Conservation (phyloP, 441 rosid genomes). For the Hura crepitans region DNA sequence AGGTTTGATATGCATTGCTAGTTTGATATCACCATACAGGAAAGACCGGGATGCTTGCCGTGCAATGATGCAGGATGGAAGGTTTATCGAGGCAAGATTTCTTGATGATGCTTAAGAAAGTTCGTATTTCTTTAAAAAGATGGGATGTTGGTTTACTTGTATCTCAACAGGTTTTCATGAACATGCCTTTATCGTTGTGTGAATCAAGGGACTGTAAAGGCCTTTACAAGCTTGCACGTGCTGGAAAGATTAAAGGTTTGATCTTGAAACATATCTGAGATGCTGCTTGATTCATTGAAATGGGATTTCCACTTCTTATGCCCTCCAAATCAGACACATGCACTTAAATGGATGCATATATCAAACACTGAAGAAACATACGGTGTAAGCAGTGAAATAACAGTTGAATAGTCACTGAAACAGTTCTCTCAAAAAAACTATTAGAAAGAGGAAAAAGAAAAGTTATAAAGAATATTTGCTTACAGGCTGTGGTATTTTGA, state of each 20-base stretch:
- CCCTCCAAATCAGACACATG: background rate
- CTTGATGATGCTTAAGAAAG: background rate
- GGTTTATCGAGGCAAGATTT: constrained; percentile 67
- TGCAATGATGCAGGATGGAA: constrained; percentile 55
- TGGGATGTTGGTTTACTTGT: constrained; percentile 14
- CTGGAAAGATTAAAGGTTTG: constrained; percentile 83
- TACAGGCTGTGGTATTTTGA: background rate
- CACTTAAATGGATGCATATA: background rate
- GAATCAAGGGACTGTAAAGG: constrained; percentile 88
- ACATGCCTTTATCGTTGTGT: constrained; percentile 73
- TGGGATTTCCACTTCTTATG: background rate
- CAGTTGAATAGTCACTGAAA: background rate
- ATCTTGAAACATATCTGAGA: background rate
- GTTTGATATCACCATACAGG: constrained; percentile 86
- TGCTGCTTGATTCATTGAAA: background rate
- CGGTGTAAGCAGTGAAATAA: background rate
- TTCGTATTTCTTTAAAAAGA: background rate
- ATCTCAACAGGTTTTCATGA: constrained; percentile 65
- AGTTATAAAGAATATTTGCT: background rate
- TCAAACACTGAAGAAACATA: background rate
- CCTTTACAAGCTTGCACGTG: constrained; percentile 82
- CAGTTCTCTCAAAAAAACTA: background rate
- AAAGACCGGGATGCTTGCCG: constrained; percentile 84
- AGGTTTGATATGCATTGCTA: constrained; percentile 83
- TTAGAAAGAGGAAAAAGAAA: background rate